Evolutionary conservation across 2,329 filamentous ascomycete genomes (phyloP), one percentile per base, ranked within the genome.

Genomic region (Rutstroemia sp.): DNA sequence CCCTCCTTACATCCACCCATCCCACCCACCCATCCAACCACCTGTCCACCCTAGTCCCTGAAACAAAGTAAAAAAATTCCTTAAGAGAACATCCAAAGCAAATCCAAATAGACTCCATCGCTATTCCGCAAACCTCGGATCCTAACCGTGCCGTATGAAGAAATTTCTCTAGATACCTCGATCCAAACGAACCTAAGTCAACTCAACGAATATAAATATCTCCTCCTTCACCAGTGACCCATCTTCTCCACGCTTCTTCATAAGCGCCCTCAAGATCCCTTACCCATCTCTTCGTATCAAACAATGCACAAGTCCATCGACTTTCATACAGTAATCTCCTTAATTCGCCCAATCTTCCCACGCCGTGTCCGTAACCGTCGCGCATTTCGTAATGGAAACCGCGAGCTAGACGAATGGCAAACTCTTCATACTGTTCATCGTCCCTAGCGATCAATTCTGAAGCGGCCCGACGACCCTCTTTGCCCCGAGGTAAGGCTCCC

Each of bases 221-320:
- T 8, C 92, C 92, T n/a, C 88, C 86, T 71, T 90, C 82, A 12
- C 90, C 92, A 42, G 76, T 78, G 41, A 92, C 90, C 92, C 94
- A 99, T 68, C 83, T 81, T 64, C 79, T 78, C 94, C 94, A 99
- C 17, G 92, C 91, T 69, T 88, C 82, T 62, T 88, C 85, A 70
- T 96, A 99, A 12, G 91, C 92, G 59, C 82, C 79, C 74, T 99
- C 94, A 19, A 99, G 74, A 72, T 97, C 92, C 48, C 78, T 75
- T 25, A 97, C 92, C 94, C 94, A 99, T 64, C 94, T 81, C 64
- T 78, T 81, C 5, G 94, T 99, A 71, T 99, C 84, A 69, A 99
- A 99, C 45, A 99, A 76, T 14, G 87, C 88, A 71, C 91, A 95
- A 27, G 77, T 82, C 88, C 90, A 95, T 64, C 92, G 85, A 66